Evolutionary conservation across 495 filamentous ascomycete species (phyloP), one percentile per base, ranked within the genome.

Genomic region (Aspergillus sclerotiicarbonarius): DNA sequence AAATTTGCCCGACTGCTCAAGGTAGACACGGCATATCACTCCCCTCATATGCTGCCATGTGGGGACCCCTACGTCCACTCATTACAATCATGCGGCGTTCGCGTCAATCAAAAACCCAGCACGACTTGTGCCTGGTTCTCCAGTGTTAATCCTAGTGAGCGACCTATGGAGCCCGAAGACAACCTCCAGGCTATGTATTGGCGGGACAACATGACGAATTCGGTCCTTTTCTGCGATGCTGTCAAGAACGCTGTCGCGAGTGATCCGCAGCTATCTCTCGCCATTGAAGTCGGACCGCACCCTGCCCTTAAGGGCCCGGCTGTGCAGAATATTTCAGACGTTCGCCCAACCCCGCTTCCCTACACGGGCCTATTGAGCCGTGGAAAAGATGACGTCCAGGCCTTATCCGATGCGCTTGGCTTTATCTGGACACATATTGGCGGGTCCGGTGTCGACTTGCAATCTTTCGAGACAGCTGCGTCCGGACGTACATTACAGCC

Each of bases 1-100:
- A 78, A 66, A 18, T 83, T 83, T 51, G 61, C 62, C 5, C 51
- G 80, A 1, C 13, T 52, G 0, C 62, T 82, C 0, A 59, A 62
- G 6, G 78, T 82, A 0, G 76, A 81, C 32, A 62, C 31, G 3
- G 85, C 85, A 1, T 88, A 87, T 57, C 86, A 89, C 64, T 85
- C 84, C 0, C 76, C 75, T 1, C 83, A 73, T 50, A 88, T 89
- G 85, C 29, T 62, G 0, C 45, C 52, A 13, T 69, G 79, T 29
- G 69, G 73, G 0, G 62, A 45, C 2, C 56, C 70, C 19, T 88
- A 86, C 59, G 4, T 63, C 16, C 48, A 65, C 20, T 37, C 63
- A n/a, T n/a, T n/a, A n/a, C n/a, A n/a, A n/a, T n/a, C n/a, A n/a
- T n/a, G n/a, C n/a, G n/a, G n/a, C n/a, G n/a, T n/a, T n/a, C n/a